These are phyloP conservation scores for Cercospora nicotianae DNA, from an alignment of 2,329 filamentous ascomycete species.

Conservation along the genomic window DNA sequence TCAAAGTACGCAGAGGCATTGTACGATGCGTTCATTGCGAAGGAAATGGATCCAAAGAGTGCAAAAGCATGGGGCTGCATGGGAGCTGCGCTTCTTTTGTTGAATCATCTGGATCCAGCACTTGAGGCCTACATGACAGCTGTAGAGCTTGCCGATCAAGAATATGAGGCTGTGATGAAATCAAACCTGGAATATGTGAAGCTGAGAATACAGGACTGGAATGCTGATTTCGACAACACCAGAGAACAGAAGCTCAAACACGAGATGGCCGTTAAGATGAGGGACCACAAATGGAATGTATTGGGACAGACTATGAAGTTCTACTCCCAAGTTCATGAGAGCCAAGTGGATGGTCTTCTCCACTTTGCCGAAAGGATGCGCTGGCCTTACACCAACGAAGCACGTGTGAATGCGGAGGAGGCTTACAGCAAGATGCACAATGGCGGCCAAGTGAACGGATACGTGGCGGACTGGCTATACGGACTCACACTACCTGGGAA, in stretches of 20 bases:
- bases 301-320: background rate
- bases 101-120: background rate
- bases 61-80: background rate
- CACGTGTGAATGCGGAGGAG: background rate
- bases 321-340: background rate
- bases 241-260: background rate
- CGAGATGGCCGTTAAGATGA: background rate
- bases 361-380: background rate
- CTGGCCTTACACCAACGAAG: slow-evolving; percentile 2
- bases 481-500: background rate
- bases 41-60: background rate
- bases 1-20: background rate
- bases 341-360: slow-evolving; percentile 5
- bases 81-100: background rate
- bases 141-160: background rate
- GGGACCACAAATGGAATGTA: background rate
- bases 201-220: background rate
- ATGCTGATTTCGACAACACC: background rate
- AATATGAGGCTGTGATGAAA: background rate
- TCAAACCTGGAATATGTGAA: background rate
- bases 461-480: slow-evolving; percentile 1
- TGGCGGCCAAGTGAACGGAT: background rate
- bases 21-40: background rate
- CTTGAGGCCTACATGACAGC: background rate
- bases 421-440: background rate